Evolutionary conservation across 2,329 filamentous ascomycete genomes (phyloP).

Genomic region (Hansfordia pulvinata): DNA sequence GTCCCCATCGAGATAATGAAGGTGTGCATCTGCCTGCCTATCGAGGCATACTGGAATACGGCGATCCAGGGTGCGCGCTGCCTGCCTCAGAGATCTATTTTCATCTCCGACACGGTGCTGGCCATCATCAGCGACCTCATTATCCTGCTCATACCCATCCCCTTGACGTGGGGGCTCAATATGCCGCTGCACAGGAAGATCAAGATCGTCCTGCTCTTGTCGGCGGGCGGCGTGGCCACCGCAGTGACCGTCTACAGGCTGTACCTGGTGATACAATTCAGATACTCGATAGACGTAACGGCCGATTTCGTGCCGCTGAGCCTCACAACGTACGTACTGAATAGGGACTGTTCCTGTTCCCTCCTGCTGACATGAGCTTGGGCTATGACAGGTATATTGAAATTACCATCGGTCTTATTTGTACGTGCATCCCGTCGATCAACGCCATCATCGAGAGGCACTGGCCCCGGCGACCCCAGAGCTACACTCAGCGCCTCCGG

Average conservation of each 20-base stretch:
- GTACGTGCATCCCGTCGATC: constrained; percentile 13
- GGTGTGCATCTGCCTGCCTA: constrained; percentile 11
- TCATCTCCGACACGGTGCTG: constrained; percentile 17
- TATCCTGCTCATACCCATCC: constrained; percentile 19
- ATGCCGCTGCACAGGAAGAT: constrained; percentile 16
- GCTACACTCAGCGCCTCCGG: too few relatives aligned
- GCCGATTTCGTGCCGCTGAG: constrained; percentile 10
- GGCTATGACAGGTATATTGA: constrained; percentile 7
- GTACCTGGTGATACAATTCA: constrained; percentile 9
- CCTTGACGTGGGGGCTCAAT: constrained; percentile 16
- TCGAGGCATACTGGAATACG: constrained; percentile 11
- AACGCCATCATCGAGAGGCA: constrained; percentile 7
- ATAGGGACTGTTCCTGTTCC: neutral
- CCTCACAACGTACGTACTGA: constrained; percentile 1
- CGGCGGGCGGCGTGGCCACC: constrained; percentile 15
- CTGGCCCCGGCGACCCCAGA: neutral
- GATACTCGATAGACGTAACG: constrained; percentile 10
- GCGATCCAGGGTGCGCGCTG: constrained; percentile 10
- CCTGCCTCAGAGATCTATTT: constrained; percentile 17
- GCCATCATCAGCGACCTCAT: constrained; percentile 19
- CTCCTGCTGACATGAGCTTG: neutral
- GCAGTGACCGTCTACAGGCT: constrained; percentile 15
- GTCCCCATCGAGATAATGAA: constrained; percentile 15
- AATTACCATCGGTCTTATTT: constrained; percentile 12
- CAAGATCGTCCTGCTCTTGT: constrained; percentile 16